Evolutionary conservation across 2,329 filamentous ascomycete genomes (phyloP).

Genomic region (Microsporum audouinii): DNA sequence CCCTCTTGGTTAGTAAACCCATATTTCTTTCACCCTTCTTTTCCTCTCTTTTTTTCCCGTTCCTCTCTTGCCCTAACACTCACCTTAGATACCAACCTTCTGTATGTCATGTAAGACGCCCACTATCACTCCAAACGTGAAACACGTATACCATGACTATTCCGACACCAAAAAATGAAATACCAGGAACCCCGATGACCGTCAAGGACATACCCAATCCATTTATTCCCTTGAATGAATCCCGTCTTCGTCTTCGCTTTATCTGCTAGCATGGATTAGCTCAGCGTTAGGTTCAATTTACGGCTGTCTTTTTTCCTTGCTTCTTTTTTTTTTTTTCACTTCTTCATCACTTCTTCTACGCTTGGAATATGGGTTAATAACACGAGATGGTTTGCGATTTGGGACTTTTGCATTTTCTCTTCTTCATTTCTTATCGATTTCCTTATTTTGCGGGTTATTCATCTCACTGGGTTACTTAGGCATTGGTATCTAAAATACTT

Average conservation of each 20-base stretch:
- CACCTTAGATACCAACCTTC: conserved; percentile 48
- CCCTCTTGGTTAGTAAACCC: conserved; percentile 61
- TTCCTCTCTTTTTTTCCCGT: conserved; percentile 3
- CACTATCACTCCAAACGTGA: background rate
- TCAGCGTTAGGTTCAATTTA: background rate
- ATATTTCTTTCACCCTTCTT: conserved; percentile 14
- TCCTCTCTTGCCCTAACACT: conserved; percentile 13
- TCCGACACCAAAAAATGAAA: background rate
- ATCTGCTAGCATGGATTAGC: background rate
- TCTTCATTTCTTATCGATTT: background rate
- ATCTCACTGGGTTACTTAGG: background rate
- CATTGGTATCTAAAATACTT: conserved; percentile 1
- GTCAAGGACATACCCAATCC: background rate
- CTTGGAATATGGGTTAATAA: conserved; percentile 2
- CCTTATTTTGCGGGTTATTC: background rate
- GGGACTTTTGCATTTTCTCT: background rate
- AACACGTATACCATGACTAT: conserved; percentile 2
- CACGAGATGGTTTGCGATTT: background rate
- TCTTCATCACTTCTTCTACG: background rate
- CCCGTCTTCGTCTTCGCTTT: background rate
- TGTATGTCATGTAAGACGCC: conserved; percentile 53
- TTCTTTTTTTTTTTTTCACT: background rate
- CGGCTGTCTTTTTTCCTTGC: background rate
- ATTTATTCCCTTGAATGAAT: background rate
- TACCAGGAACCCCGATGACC: background rate